Percentiles rank a stretch among this genome's conserved stretches.
Conservation (phyloP, 1,284 basidiomycete genomes). For the Clitocybe nebularis region DNA sequence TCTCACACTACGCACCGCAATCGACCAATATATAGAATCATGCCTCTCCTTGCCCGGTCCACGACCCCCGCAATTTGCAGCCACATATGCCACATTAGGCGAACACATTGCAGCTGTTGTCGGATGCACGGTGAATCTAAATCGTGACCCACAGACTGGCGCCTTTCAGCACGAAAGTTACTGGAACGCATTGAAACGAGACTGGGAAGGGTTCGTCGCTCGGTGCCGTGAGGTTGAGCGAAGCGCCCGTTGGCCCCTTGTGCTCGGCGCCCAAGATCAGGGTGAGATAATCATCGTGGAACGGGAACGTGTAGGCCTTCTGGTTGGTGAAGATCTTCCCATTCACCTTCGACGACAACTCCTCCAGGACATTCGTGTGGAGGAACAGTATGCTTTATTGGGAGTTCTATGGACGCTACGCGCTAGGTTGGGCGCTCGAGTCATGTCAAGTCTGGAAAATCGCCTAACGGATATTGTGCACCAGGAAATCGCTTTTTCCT, state of each 20-base stretch:
- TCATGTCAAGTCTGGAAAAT: slow-evolving; percentile 53
- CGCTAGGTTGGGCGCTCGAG: slow-evolving; percentile 50
- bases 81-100: slow-evolving; percentile 62
- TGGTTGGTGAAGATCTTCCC: slow-evolving; percentile 66
- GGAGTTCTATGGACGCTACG: slow-evolving; percentile 59
- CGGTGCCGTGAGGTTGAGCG: slow-evolving; percentile 85
- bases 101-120: slow-evolving; percentile 83
- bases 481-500: slow-evolving; percentile 72
- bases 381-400: slow-evolving; percentile 50
- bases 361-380: slow-evolving; percentile 35
- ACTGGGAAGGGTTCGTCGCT: slow-evolving; percentile 92
- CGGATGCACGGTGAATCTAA: slow-evolving; percentile 76
- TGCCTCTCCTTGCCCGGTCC: slow-evolving; percentile 64
- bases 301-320: slow-evolving; percentile 68
- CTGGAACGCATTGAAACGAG: slow-evolving; percentile 79
- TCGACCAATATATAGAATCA: slow-evolving; percentile 76
- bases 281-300: slow-evolving; percentile 66
- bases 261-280: slow-evolving; percentile 51
- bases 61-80: slow-evolving; percentile 49
- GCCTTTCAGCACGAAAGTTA: slow-evolving; percentile 75
- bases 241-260: slow-evolving; percentile 79
- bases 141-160: slow-evolving; percentile 74
- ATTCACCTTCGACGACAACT: slow-evolving; percentile 53
- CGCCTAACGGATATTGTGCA: slow-evolving; percentile 59
- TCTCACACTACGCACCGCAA: slow-evolving; percentile 73